Evolutionary conservation across 371 early-diverging fungal genomes (phyloP).

Genomic region (Saksenaea vasiformis): DNA sequence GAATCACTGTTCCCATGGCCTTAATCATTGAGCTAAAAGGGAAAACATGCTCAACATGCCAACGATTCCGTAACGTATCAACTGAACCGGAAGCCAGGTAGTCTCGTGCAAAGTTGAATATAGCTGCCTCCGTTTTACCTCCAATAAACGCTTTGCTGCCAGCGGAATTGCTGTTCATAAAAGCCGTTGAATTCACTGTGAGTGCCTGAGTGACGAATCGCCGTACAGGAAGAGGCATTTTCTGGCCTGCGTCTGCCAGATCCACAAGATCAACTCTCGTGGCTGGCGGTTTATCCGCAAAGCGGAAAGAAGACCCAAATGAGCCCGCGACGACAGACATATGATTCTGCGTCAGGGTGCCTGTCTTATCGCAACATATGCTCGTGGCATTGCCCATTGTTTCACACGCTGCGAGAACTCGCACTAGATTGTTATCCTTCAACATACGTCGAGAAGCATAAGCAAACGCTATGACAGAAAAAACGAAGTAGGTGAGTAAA

Average conservation of each 20-base stretch:
- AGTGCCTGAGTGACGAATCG: slow-evolving; percentile 65
- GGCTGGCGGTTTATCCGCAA: slow-evolving; percentile 39
- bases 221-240: slow-evolving; percentile 43
- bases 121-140: slow-evolving; percentile 87
- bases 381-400: slow-evolving; percentile 94
- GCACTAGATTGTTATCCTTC: slow-evolving; percentile 89
- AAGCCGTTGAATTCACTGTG: slow-evolving; percentile 76
- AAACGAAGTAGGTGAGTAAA: too few species aligned
- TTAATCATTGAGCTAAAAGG: slow-evolving; percentile 88
- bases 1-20: slow-evolving; percentile 83
- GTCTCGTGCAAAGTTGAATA: slow-evolving; percentile 65
- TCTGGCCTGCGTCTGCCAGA: slow-evolving; percentile 25
- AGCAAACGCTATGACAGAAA: slow-evolving; percentile 61
- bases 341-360: slow-evolving; percentile 86
- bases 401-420: slow-evolving; percentile 89
- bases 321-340: slow-evolving; percentile 86
- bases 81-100: slow-evolving; percentile 48
- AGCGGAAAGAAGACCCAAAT: slow-evolving; percentile 50
- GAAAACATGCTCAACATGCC: slow-evolving; percentile 58
- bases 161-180: slow-evolving; percentile 61
- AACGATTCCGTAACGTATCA: slow-evolving; percentile 48
- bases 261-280: slow-evolving; percentile 41
- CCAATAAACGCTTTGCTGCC: slow-evolving; percentile 62
- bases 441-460: slow-evolving; percentile 86
- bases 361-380: slow-evolving; percentile 91